phyloP scores from a whole-genome alignment of 306 rosid genomes.

The Gillenia trifoliata region DNA sequence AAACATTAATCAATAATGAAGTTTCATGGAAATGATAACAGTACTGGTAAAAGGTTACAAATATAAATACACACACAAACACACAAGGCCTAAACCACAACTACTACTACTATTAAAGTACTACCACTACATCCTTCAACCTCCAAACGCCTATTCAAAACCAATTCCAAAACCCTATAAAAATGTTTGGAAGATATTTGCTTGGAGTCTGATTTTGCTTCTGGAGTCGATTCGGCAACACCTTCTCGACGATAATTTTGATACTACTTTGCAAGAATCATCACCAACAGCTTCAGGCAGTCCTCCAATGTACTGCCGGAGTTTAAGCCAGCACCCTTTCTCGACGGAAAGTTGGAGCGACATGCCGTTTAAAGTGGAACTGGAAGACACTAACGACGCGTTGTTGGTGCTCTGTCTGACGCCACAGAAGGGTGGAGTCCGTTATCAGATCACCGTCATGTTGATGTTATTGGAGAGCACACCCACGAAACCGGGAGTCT shows the following conservation, averaged over 20 bases:
- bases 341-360: conserved; percentile 15
- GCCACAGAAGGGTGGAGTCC: not conserved
- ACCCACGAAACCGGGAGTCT: not conserved
- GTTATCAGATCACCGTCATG: not conserved
- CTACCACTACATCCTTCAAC: not conserved
- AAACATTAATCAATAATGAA: not conserved
- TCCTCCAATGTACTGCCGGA: not conserved
- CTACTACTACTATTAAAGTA: not conserved
- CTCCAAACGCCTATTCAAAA: not conserved
- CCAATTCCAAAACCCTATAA: not conserved
- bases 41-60: not conserved
- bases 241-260: conserved; percentile 25
- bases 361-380: conserved; percentile 10
- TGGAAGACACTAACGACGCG: conserved; percentile 9
- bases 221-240: conserved; percentile 18
- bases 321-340: conserved; percentile 9
- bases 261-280: not conserved
- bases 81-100: not conserved
- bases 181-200: not conserved
- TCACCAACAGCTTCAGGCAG: not conserved
- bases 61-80: conserved; percentile 1
- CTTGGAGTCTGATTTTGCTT: conserved; percentile 21
- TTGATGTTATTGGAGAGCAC: not conserved
- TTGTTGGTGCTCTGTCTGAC: not conserved
- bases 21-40: conserved; percentile 1